These are phyloP conservation scores for Taxawa tesnikishii DNA, from an alignment of 2,329 filamentous ascomycete genomes.

Conservation along the genomic window DNA sequence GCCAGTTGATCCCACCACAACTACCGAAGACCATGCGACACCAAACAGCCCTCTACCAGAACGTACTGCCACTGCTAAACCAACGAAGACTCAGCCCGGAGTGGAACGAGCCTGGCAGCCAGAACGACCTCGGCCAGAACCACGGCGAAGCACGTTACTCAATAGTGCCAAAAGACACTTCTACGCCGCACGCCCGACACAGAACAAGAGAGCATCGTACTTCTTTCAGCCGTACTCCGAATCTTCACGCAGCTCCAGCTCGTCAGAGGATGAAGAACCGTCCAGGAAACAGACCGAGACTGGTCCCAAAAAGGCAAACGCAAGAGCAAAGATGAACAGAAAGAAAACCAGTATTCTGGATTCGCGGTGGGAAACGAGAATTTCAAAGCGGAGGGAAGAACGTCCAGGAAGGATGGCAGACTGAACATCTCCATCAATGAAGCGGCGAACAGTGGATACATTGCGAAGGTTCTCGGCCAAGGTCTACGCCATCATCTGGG, in stretches of 20 bases:
- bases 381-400: conserved; percentile 51
- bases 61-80: no score
- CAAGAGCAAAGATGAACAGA: conserved; percentile 8
- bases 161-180: conserved; percentile 1
- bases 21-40: conserved; percentile 3
- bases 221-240: not conserved
- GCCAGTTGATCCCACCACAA: conserved; percentile 20
- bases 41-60: not conserved
- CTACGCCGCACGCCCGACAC: not conserved
- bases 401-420: conserved; percentile 57
- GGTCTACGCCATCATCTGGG: conserved; percentile 46
- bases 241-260: conserved; percentile 4
- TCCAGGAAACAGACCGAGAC: not conserved
- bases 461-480: conserved; percentile 60
- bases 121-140: conserved; percentile 3
- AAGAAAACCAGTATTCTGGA: conserved; percentile 29
- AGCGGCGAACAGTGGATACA: conserved; percentile 54
- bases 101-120: conserved; percentile 6
- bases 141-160: conserved; percentile 3
- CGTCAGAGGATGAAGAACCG: conserved; percentile 5
- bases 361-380: conserved; percentile 53
- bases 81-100: no score
- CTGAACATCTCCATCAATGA: conserved; percentile 63
- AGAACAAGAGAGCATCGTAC: not conserved
- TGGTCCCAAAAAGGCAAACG: conserved; percentile 3